Evolutionary conservation across 805 yeast species (phyloP).

Genomic region (Nakazawaea peltata): DNA sequence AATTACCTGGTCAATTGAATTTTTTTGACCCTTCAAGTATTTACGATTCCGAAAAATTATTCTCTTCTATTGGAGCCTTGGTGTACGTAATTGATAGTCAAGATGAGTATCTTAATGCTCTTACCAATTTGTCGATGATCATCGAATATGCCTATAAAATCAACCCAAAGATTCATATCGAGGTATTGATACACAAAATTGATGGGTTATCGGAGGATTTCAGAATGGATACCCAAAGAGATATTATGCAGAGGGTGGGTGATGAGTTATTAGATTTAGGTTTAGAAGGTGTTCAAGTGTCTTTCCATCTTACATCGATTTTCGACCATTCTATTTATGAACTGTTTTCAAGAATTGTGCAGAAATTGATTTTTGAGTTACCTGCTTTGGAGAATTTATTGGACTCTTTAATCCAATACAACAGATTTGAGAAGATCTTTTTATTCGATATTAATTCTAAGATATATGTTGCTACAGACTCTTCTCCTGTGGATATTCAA

Average conservation of each 20-base stretch:
- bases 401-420: constrained; percentile 81
- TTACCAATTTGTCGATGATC: constrained; percentile 81
- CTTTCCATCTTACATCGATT: constrained; percentile 87
- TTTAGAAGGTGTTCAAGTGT: constrained; percentile 82
- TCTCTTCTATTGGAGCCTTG: constrained; percentile 78
- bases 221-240: constrained; percentile 89
- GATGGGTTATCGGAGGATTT: constrained; percentile 94
- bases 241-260: constrained; percentile 91
- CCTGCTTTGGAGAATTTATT: constrained; percentile 84
- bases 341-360: constrained; percentile 89
- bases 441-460: constrained; percentile 88
- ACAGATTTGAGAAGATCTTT: constrained; percentile 88
- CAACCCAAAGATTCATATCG: constrained; percentile 81
- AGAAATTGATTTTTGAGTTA: constrained; percentile 80
- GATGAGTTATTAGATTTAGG: constrained; percentile 89
- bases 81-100: constrained; percentile 94
- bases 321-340: constrained; percentile 95
- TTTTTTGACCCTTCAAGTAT: constrained; percentile 65
- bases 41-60: constrained; percentile 69
- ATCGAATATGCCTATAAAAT: constrained; percentile 80
- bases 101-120: constrained; percentile 89
- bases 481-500: constrained; percentile 91
- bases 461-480: constrained; percentile 92
- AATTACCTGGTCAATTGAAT: constrained; percentile 89
- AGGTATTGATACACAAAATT: constrained; percentile 90